Conservation (phyloP, 768 basidiomycete species). For the Lyophyllum decastes region DNA sequence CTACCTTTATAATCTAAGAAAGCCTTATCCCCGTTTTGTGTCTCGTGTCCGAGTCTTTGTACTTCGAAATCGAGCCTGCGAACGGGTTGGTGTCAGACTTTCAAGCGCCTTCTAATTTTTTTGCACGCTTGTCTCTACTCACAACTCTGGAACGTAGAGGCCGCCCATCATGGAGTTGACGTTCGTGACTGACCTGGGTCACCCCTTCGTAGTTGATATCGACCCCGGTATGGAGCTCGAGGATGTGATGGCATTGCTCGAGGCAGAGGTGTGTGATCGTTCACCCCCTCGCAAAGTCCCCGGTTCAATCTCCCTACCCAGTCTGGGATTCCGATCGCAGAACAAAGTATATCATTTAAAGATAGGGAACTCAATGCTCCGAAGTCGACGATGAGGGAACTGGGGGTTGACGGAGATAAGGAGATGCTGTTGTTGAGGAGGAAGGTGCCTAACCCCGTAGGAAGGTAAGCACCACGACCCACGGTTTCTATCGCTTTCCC, state of each 20-base stretch:
- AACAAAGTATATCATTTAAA: conserved; percentile 74
- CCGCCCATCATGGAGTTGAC: conserved; percentile 62
- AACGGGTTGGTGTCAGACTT: conserved; percentile 9
- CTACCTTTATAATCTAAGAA: conserved; percentile 2
- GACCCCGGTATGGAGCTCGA: conserved; percentile 90
- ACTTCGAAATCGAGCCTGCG: neutral
- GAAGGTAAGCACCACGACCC: conserved; percentile 34
- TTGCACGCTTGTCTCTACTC: neutral
- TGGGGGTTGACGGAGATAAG: conserved; percentile 59
- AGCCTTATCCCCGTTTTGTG: neutral
- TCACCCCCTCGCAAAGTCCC: neutral
- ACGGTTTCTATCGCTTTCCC: neutral
- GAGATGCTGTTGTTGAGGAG: conserved; percentile 71
- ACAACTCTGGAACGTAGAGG: conserved; percentile 6
- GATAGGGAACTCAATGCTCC: conserved; percentile 65
- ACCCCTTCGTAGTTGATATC: conserved; percentile 74
- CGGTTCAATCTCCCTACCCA: conserved; percentile 25
- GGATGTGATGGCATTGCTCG: conserved; percentile 91
- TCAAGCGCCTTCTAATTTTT: neutral
- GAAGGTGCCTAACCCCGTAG: conserved; percentile 47
- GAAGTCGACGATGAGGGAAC: conserved; percentile 66
- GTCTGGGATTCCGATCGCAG: conserved; percentile 72
- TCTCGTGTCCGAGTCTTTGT: neutral
- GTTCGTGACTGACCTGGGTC: conserved; percentile 68
- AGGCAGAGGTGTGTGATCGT: conserved; percentile 76